Evolutionary conservation across 208 protist species (phyloP).

Genomic region (Crithidia fasciculata): DNA sequence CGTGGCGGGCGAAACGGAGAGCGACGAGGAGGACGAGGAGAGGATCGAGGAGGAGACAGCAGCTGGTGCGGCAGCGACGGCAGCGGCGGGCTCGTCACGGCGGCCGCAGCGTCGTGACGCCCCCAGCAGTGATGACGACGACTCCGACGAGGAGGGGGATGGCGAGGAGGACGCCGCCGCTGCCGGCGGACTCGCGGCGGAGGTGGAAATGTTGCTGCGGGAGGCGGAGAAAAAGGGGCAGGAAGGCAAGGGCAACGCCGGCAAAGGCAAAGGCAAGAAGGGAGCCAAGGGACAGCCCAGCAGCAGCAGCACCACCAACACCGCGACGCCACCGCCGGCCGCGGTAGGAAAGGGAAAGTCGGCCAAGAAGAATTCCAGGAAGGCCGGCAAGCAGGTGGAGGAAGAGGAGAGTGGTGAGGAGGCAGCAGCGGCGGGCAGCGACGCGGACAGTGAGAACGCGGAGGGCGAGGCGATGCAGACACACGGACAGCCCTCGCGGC

Average conservation of each 20-base stretch:
- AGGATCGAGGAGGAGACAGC: not conserved
- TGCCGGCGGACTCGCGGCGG: conserved; percentile 8
- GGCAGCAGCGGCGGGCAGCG: not conserved
- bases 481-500: conserved; percentile 17
- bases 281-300: not conserved
- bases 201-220: conserved; percentile 20
- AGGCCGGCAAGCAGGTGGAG: not conserved
- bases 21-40: conserved; percentile 4
- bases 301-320: not conserved
- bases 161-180: not conserved
- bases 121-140: not conserved
- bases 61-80: not conserved
- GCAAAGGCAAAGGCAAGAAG: conserved; percentile 1
- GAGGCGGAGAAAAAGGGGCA: conserved; percentile 1
- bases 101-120: not conserved
- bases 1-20: conserved; percentile 16
- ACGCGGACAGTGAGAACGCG: not conserved
- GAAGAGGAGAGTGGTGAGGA: no score
- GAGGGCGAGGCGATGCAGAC: not conserved
- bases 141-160: not conserved
- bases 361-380: conserved; percentile 3
- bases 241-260: not conserved
- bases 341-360: not conserved
- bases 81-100: not conserved
- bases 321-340: conserved; percentile 6